Evolutionary conservation across 352 stramenopile species (phyloP).

Genomic region (Pythium scleroteichum): DNA sequence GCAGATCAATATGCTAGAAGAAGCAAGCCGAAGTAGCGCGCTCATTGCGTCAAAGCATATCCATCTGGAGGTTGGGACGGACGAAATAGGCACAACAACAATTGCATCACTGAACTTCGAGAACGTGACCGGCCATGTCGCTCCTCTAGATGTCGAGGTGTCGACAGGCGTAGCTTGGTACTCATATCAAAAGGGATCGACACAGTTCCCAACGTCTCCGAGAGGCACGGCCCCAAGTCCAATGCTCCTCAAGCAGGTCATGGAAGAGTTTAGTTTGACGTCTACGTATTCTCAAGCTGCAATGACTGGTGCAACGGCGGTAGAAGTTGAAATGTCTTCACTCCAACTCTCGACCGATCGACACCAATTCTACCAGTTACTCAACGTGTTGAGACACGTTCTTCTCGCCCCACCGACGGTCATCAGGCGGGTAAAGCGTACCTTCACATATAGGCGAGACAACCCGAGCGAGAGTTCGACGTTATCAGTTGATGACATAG

Average conservation of each 20-base stretch:
- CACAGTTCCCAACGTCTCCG: not conserved
- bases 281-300: constrained; percentile 56
- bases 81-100: constrained; percentile 41
- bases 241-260: constrained; percentile 65
- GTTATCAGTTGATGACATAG: constrained; percentile 32
- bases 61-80: constrained; percentile 67
- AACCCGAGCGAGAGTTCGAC: constrained; percentile 12
- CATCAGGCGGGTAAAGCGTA: constrained; percentile 28
- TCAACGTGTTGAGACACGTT: constrained; percentile 77
- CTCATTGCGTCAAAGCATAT: constrained; percentile 76
- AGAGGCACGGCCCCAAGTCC: constrained; percentile 25
- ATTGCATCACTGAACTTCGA: constrained; percentile 67
- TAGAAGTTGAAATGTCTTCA: constrained; percentile 69
- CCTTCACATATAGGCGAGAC: constrained; percentile 24
- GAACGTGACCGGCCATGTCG: constrained; percentile 67
- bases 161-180: constrained; percentile 75
- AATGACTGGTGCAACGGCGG: constrained; percentile 41
- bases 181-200: constrained; percentile 28
- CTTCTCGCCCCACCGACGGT: constrained; percentile 64
- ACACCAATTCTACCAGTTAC: constrained; percentile 82
- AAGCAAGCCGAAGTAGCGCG: constrained; percentile 62
- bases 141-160: constrained; percentile 78
- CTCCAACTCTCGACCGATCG: constrained; percentile 72
- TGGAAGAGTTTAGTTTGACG: constrained; percentile 77
- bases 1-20: constrained; percentile 80